Conservation (phyloP, 106 monocot genomes). For the Acorus calamus region DNA sequence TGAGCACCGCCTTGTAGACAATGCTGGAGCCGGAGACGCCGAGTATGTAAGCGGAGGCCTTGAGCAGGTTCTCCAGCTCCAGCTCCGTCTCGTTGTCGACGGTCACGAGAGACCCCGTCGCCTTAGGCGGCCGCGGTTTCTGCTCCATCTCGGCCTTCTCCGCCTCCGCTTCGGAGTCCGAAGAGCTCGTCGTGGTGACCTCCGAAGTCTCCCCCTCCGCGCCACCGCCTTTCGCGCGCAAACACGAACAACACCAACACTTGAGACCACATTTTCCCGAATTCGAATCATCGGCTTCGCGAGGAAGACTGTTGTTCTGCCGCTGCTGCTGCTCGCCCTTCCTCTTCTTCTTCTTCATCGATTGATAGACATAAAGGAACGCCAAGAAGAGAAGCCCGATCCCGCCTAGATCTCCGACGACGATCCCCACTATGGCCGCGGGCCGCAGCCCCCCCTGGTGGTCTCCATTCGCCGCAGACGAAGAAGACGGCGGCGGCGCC, state of each 20-base stretch:
- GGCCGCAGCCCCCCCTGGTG: conserved; percentile 23
- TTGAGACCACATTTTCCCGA: too few species aligned
- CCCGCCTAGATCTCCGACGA: conserved; percentile 64
- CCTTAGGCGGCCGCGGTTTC: neutral
- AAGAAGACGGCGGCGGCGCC: neutral
- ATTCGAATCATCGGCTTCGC: too few species aligned
- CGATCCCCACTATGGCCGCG: conserved; percentile 51
- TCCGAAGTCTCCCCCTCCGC: too few species aligned
- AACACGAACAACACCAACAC: too few species aligned
- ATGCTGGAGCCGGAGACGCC: conserved; percentile 84
- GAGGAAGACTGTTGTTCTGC: too few species aligned
- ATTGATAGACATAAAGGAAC: conserved; percentile 56
- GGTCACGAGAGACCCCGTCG: conserved; percentile 36
- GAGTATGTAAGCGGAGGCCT: conserved; percentile 96
- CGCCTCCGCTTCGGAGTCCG: too few species aligned
- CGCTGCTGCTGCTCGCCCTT: conserved; percentile 13
- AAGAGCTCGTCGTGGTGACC: too few species aligned
- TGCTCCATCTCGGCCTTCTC: too few species aligned
- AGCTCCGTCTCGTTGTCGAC: conserved; percentile 77
- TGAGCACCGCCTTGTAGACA: conserved; percentile 93
- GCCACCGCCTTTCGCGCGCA: too few species aligned
- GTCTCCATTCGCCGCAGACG: conserved; percentile 1
- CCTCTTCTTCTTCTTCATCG: conserved; percentile 45
- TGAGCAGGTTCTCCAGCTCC: conserved; percentile 83
- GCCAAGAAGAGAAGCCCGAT: conserved; percentile 50